These are phyloP conservation scores for Chrysochromulina parva DNA, from an alignment of 78 protist genomes.

Conservation along the genomic window DNA sequence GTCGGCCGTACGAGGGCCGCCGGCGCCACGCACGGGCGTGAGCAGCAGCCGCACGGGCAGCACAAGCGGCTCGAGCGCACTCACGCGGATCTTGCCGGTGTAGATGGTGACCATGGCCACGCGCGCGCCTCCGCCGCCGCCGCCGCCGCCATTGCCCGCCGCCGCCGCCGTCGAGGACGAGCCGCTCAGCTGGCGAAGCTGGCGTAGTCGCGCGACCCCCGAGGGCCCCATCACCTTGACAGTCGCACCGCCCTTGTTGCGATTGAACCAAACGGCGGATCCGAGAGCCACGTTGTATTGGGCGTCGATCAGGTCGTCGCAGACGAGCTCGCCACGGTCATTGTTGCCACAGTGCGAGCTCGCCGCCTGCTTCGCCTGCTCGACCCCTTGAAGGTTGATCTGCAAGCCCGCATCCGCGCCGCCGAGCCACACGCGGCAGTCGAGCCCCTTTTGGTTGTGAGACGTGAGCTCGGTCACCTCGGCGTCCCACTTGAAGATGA, in stretches of 20 bases:
- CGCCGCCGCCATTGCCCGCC: no score
- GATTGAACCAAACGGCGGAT: neutral
- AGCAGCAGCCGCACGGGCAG: conserved; percentile 1
- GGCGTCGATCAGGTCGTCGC: neutral
- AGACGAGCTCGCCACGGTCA: neutral
- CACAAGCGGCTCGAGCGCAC: no score
- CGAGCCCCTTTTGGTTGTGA: neutral
- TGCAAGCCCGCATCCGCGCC: neutral
- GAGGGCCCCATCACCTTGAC: no score
- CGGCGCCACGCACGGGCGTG: conserved; percentile 24
- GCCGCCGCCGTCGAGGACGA: no score
- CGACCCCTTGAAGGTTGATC: neutral
- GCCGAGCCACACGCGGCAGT: conserved; percentile 1
- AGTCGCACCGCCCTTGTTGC: neutral
- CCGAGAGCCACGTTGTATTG: conserved; percentile 18
- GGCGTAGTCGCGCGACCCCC: no score
- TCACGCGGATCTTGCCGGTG: no score
- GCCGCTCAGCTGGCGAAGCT: neutral
- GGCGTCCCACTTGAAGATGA: neutral
- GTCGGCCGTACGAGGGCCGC: neutral
- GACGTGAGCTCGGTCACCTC: no score
- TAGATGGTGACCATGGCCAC: no score
- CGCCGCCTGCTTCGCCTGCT: neutral
- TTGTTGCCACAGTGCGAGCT: neutral
- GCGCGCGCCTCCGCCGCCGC: no score